phyloP scores from a whole-genome alignment of 78 protist genomes.

The Chrysochromulina tobinii region DNA sequence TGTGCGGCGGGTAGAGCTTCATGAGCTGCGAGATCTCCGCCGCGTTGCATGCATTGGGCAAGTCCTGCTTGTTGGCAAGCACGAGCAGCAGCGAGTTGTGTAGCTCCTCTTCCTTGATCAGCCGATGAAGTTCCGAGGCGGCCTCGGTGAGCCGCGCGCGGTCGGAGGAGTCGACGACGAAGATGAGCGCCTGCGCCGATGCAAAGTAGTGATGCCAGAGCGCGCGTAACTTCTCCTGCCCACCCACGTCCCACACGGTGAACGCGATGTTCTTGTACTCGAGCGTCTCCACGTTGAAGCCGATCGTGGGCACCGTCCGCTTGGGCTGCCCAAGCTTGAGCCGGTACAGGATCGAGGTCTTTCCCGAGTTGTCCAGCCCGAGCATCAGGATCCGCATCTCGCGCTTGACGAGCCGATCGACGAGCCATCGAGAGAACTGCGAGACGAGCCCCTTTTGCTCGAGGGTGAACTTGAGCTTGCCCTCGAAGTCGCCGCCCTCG shows the following conservation, averaged over 20 bases:
- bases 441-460: background rate
- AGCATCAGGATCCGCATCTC: background rate
- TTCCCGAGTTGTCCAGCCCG: background rate
- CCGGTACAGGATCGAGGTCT: too few species aligned
- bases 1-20: background rate
- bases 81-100: background rate
- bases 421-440: background rate
- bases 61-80: constrained; percentile 49
- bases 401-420: background rate
- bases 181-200: constrained; percentile 12
- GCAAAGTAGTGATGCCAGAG: constrained; percentile 80
- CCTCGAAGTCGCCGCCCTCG: too few species aligned
- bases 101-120: background rate
- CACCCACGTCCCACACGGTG: constrained; percentile 94
- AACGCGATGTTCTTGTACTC: constrained; percentile 64
- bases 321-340: too few species aligned
- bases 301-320: constrained; percentile 64
- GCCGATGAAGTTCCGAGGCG: background rate
- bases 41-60: background rate
- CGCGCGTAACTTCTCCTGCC: constrained; percentile 93
- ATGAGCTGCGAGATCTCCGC: background rate
- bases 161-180: constrained; percentile 46
- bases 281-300: constrained; percentile 92
- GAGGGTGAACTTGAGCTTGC: too few species aligned
- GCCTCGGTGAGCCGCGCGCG: background rate